Evolutionary conservation across 495 filamentous ascomycete species (phyloP).

Genomic region (Lepraria neglecta): DNA sequence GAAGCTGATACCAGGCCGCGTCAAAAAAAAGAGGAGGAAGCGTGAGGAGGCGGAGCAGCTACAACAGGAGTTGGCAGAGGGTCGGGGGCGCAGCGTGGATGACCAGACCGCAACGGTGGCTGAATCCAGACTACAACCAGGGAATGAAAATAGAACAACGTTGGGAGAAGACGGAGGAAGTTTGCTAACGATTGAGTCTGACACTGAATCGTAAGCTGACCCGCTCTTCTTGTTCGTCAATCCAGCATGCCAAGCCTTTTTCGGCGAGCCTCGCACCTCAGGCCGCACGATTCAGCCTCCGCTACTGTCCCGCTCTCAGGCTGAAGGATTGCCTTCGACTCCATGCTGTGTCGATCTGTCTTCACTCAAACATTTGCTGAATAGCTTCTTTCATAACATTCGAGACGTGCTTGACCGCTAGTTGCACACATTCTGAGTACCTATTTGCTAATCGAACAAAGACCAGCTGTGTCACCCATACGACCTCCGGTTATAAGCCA

Average conservation of each 20-base stretch:
- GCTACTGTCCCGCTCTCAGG: not conserved
- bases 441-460: constrained; percentile 1
- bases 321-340: not conserved
- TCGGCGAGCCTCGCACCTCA: constrained; percentile 18
- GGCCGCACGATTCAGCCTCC: not conserved
- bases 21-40: constrained; percentile 40
- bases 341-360: no score
- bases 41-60: constrained; percentile 26
- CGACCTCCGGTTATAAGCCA: constrained; percentile 57
- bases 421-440: not conserved
- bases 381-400: not conserved
- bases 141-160: constrained; percentile 23
- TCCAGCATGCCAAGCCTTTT: constrained; percentile 24
- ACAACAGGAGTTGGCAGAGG: constrained; percentile 34
- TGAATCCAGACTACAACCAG: not conserved
- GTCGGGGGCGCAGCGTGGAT: constrained; percentile 30
- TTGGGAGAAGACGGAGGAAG: constrained; percentile 45
- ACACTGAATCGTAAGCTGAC: constrained; percentile 58
- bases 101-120: constrained; percentile 30
- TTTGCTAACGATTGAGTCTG: constrained; percentile 64
- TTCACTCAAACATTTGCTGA: no score
- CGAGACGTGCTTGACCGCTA: not conserved
- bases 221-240: constrained; percentile 17
- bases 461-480: constrained; percentile 33
- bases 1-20: constrained; percentile 47